Evolutionary conservation across 352 stramenopile species (phyloP).

Genomic region (Pythium graminicola): DNA sequence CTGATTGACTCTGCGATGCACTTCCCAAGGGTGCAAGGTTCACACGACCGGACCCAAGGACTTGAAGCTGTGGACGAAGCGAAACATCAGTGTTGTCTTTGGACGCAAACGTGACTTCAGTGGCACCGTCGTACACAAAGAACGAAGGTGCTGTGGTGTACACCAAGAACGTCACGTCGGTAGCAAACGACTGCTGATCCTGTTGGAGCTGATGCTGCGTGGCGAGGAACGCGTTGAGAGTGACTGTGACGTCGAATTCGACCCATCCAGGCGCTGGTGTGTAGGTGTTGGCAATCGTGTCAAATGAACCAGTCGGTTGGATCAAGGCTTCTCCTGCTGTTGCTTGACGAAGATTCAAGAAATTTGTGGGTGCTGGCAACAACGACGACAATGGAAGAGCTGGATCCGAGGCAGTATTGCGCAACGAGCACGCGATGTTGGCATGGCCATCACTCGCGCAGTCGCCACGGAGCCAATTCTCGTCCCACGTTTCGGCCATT

Average conservation of each 20-base stretch:
- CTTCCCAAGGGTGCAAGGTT: conserved; percentile 35
- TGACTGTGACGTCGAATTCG: conserved; percentile 60
- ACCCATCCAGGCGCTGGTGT: conserved; percentile 39
- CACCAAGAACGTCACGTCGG: conserved; percentile 41
- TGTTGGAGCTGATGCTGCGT: conserved; percentile 15
- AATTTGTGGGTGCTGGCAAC: conserved; percentile 30
- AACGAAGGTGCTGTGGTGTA: conserved; percentile 34
- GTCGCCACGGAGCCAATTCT: conserved; percentile 25
- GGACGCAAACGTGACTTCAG: conserved; percentile 54
- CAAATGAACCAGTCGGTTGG: conserved; percentile 28
- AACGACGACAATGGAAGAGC: conserved; percentile 19
- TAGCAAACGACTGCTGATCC: conserved; percentile 2
- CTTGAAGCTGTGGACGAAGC: conserved; percentile 32
- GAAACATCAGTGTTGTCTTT: conserved; percentile 34
- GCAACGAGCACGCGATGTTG: conserved; percentile 6
- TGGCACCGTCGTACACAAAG: conserved; percentile 46
- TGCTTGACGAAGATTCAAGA: conserved; percentile 21
- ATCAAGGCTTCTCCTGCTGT: conserved; percentile 30
- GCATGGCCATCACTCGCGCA: conserved; percentile 24
- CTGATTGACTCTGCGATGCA: conserved; percentile 42
- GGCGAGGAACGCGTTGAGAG: conserved; percentile 45
- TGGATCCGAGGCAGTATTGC: not conserved
- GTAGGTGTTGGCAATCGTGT: conserved; percentile 35
- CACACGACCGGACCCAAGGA: conserved; percentile 44
- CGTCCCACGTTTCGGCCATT: conserved; percentile 31